phyloP scores from a whole-genome alignment of 257 asterid species.

The Orobanche coerulescens region DNA sequence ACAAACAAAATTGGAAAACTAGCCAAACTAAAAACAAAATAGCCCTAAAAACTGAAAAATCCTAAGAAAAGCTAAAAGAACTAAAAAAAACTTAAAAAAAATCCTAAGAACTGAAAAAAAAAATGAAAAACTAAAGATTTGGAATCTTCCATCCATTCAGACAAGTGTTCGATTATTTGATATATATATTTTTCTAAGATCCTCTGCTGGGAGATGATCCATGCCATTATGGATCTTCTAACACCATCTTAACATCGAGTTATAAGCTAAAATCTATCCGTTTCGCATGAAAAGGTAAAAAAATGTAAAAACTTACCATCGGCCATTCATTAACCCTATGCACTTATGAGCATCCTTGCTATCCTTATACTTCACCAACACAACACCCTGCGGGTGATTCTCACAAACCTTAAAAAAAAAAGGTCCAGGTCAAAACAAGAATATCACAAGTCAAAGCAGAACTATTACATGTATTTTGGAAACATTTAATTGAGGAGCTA shows the following conservation, averaged over 20 bases:
- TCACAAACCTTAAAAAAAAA: constrained; percentile 92
- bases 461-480: constrained; percentile 1
- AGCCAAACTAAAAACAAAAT: no score
- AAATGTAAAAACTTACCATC: constrained; percentile 51
- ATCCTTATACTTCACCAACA: constrained; percentile 76
- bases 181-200: no score
- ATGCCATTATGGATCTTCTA: background rate
- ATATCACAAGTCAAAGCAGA: background rate
- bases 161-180: no score
- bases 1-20: no score
- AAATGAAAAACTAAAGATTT: no score
- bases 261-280: background rate
- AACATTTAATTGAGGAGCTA: background rate
- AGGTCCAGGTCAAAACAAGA: constrained; percentile 17
- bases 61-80: no score
- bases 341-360: constrained; percentile 72
- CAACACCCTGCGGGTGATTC: constrained; percentile 85
- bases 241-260: background rate
- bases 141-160: no score
- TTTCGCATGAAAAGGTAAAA: background rate
- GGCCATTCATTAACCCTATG: constrained; percentile 85
- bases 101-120: no score
- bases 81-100: no score
- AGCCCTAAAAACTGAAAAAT: no score
- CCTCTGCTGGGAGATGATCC: no score